These are phyloP conservation scores for Yamadazyma conglobata DNA, from an alignment of 1,139 yeast genomes.

Conservation along the genomic window DNA sequence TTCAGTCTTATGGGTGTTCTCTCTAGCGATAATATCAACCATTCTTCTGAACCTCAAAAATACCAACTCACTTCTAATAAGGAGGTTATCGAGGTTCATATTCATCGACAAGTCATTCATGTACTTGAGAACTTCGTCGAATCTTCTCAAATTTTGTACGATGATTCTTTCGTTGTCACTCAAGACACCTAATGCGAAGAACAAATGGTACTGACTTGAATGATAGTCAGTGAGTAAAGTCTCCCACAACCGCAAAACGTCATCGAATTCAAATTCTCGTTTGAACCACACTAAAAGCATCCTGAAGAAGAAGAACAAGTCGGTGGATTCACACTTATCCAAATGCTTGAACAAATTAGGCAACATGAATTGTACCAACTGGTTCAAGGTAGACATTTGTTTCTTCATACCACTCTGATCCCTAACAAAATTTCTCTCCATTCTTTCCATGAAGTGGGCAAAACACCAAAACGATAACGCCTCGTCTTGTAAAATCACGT, in stretches of 20 bases:
- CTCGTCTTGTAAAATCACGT: conserved; percentile 75
- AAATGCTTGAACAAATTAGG: conserved; percentile 82
- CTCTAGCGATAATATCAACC: conserved; percentile 71
- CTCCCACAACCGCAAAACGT: conserved; percentile 83
- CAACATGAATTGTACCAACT: conserved; percentile 80
- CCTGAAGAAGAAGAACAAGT: conserved; percentile 88
- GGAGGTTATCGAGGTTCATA: conserved; percentile 67
- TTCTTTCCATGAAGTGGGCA: conserved; percentile 82
- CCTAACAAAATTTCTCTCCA: conserved; percentile 90
- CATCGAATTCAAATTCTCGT: conserved; percentile 82
- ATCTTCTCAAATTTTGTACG: conserved; percentile 64
- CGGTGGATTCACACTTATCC: conserved; percentile 82
- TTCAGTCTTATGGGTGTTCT: conserved; percentile 25
- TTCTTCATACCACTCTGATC: conserved; percentile 92
- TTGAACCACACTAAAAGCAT: conserved; percentile 95
- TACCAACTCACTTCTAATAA: conserved; percentile 76
- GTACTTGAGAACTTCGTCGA: conserved; percentile 89
- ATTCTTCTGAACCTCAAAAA: conserved; percentile 77
- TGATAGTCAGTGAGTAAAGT: conserved; percentile 84
- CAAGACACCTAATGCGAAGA: conserved; percentile 80
- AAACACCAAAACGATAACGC: conserved; percentile 85
- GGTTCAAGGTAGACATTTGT: conserved; percentile 80
- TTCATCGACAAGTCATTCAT: conserved; percentile 85
- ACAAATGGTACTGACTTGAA: conserved; percentile 81
- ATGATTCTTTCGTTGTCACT: conserved; percentile 84